Percentiles rank a stretch among this genome's conserved stretches.
phyloP scores from a whole-genome alignment of 1,284 basidiomycete species.

The Naganishia sp. region DNA sequence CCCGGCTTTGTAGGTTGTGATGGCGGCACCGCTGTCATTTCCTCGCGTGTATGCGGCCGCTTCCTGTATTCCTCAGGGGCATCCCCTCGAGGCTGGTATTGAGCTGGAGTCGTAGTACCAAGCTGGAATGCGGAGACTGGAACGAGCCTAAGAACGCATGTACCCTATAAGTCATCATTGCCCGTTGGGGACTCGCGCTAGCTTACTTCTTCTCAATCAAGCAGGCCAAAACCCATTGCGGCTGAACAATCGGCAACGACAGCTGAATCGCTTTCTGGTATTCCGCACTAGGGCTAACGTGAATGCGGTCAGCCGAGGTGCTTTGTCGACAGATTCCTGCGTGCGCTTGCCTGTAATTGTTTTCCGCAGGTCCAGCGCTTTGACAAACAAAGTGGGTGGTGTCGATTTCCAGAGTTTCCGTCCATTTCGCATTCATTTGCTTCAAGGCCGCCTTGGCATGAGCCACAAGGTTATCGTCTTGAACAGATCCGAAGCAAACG shows the following conservation, averaged over 20 bases:
- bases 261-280: slow-evolving; percentile 87
- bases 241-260: slow-evolving; percentile 86
- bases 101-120: slow-evolving; percentile 50
- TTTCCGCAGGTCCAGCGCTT: slow-evolving; percentile 66
- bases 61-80: slow-evolving; percentile 31
- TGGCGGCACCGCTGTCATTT: too few species aligned
- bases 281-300: slow-evolving; percentile 66
- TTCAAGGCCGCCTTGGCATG: slow-evolving; percentile 73
- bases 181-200: slow-evolving; percentile 16
- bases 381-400: slow-evolving; percentile 96
- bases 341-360: slow-evolving; percentile 51
- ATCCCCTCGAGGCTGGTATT: slow-evolving; percentile 16
- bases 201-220: slow-evolving; percentile 74
- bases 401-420: slow-evolving; percentile 90
- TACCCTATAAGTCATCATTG: slow-evolving; percentile 3
- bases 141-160: slow-evolving; percentile 64
- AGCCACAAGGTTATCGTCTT: slow-evolving; percentile 72
- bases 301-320: neutral
- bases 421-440: slow-evolving; percentile 84
- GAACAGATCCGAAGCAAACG: slow-evolving; percentile 85
- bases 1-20: neutral
- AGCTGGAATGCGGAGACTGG: slow-evolving; percentile 81
- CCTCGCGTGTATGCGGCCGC: too few species aligned
- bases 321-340: neutral
- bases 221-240: slow-evolving; percentile 85